phyloP scores from a whole-genome alignment of 805 yeast genomes.

The Ogataea sp. region DNA sequence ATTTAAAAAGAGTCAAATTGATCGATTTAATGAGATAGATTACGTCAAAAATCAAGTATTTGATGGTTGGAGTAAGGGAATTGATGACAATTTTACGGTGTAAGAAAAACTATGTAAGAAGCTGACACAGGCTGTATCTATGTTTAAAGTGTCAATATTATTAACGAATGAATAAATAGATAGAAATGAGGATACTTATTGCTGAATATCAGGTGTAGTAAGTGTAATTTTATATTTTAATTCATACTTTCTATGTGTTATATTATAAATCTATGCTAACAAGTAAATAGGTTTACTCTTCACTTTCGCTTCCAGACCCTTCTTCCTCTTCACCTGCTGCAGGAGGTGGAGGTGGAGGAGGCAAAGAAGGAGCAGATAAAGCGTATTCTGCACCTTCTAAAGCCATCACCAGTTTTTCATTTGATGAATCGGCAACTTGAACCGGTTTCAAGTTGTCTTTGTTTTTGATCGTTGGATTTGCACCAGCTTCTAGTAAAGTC shows the following conservation, averaged over 20 bases:
- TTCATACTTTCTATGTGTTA: too few relatives aligned
- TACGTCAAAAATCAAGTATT: background rate
- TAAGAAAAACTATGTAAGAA: too few relatives aligned
- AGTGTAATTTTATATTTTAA: too few relatives aligned
- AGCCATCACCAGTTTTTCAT: slow-evolving; percentile 47
- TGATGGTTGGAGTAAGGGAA: background rate
- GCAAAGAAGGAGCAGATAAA: slow-evolving; percentile 19
- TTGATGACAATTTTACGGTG: background rate
- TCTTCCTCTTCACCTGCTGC: slow-evolving; percentile 27
- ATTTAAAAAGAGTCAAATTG: slow-evolving; percentile 7
- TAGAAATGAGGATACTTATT: too few relatives aligned
- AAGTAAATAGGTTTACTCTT: too few relatives aligned
- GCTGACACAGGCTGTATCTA: too few relatives aligned
- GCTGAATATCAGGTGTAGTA: too few relatives aligned
- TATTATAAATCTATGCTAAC: too few relatives aligned
- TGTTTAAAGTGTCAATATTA: too few relatives aligned
- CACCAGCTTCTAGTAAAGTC: slow-evolving; percentile 84
- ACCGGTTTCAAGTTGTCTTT: slow-evolving; percentile 65
- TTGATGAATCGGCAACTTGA: slow-evolving; percentile 39
- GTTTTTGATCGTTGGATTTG: slow-evolving; percentile 63
- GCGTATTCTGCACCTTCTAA: slow-evolving; percentile 85
- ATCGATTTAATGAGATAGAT: background rate
- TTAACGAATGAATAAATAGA: too few relatives aligned
- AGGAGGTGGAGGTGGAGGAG: slow-evolving; percentile 26
- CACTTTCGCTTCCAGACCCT: slow-evolving; percentile 8